These are phyloP conservation scores for Saccharomyces hybrid DNA, from an alignment of 1,139 yeast species.

Conservation along the genomic window DNA sequence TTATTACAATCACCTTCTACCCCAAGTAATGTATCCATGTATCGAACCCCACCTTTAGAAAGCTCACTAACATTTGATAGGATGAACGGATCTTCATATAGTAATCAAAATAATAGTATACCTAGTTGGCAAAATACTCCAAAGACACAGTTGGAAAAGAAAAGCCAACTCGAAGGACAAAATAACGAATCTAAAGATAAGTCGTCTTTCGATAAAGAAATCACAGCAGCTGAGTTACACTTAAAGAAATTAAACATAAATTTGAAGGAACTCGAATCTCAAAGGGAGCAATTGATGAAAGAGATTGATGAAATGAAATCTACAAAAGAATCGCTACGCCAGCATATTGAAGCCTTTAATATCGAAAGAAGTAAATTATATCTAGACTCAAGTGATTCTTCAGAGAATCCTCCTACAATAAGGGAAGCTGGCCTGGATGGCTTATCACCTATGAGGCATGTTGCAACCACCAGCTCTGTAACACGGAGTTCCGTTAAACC, in stretches of 20 bases:
- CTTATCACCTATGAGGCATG: neutral
- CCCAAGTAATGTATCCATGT: slow-evolving; percentile 1
- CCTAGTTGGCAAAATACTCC: neutral
- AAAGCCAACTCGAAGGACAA: neutral
- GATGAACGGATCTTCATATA: neutral
- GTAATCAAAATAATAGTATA: neutral
- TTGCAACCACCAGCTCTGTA: neutral
- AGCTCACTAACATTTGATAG: neutral
- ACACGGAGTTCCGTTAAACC: slow-evolving; percentile 15
- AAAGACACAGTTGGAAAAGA: neutral
- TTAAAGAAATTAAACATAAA: slow-evolving; percentile 29
- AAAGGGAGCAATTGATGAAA: slow-evolving; percentile 27
- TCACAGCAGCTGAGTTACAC: slow-evolving; percentile 24
- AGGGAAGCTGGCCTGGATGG: neutral
- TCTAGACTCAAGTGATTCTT: neutral
- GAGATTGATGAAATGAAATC: slow-evolving; percentile 30
- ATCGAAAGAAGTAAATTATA: neutral
- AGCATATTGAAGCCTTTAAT: neutral
- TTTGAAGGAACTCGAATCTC: slow-evolving; percentile 24
- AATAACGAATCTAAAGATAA: neutral
- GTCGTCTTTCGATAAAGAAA: slow-evolving; percentile 14
- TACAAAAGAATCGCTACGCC: slow-evolving; percentile 11
- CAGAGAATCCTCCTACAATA: too few species aligned
- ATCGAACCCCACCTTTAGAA: slow-evolving; percentile 1
- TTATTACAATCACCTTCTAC: neutral